Evolutionary conservation across 169 alveolate species (phyloP), one percentile per base, ranked within the genome.

Genomic region (Cryptosporidium sp.): DNA sequence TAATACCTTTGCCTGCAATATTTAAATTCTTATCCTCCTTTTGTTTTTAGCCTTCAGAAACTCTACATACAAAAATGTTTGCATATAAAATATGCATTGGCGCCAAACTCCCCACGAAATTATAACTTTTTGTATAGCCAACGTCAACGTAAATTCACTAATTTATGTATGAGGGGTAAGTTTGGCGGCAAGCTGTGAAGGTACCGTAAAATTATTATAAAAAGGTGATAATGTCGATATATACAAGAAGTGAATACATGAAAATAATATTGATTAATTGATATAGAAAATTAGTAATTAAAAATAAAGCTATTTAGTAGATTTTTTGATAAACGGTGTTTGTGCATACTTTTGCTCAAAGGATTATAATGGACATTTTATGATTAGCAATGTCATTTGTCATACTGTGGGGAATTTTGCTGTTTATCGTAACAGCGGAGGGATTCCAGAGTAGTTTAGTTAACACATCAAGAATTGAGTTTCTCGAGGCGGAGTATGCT

Each of bases 21-120:
- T 41, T 41, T 7, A 7, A 41, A 0, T 12, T 48, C 21, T 14
- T 5, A 14, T 26, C 1, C 7, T 29, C 71, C 71, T 43, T 21
- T 61, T 65, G 7, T 65, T 35, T 21, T 69, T 69, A 39, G 62
- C 14, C 31, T 69, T 69, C 21, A 21, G 67, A 16, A 55, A 69
- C 39, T 69, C 4, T 39, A 2, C 61, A 69, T 69, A 52, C 80
- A 69, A 43, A 9, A 37, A 69, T 29, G 8, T 14, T 69, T 41
- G 55, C 55, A 41, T 41, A 8, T 1, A 14, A 69, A 69, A n/a
- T 41, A 69, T 69, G 80, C 80, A 69, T 7, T 21, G 45, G 80
- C 80, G 80, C 80, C 80, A 69, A 35, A 9, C n/a, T 35, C 80
- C 80, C 80, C 80, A 69, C 80, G 80, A 18, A 69, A 69, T 14